Evolutionary conservation across 108 stramenopile genomes (phyloP).

Genomic region (Cyclotella baltica): DNA sequence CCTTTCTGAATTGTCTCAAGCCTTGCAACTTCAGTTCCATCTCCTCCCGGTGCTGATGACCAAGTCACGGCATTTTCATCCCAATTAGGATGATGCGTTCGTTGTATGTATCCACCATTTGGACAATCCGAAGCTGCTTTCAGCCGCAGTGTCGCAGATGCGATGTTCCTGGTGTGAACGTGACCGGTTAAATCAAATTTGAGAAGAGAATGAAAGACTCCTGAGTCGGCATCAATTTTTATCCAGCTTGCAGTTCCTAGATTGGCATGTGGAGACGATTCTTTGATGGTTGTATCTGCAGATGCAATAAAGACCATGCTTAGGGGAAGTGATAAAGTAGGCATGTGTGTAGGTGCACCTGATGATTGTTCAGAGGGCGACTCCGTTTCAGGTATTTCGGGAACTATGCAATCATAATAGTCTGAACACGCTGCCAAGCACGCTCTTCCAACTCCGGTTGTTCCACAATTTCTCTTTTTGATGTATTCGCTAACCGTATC

Average conservation of each 20-base stretch:
- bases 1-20: conserved; percentile 27
- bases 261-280: conserved; percentile 25
- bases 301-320: conserved; percentile 33
- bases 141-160: conserved; percentile 33
- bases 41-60: conserved; percentile 37
- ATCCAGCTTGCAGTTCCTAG: conserved; percentile 35
- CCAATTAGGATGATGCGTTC: conserved; percentile 43
- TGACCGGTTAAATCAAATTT: conserved; percentile 40
- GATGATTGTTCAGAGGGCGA: background rate
- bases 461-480: conserved; percentile 25
- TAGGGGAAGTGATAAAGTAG: conserved; percentile 18
- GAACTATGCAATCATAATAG: conserved; percentile 25
- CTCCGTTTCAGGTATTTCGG: conserved; percentile 14
- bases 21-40: conserved; percentile 37
- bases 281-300: conserved; percentile 35
- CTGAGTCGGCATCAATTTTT: conserved; percentile 39
- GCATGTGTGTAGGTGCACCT: conserved; percentile 5
- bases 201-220: conserved; percentile 38
- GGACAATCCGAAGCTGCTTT: conserved; percentile 41
- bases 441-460: conserved; percentile 42
- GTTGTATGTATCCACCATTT: conserved; percentile 36
- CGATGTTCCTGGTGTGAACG: conserved; percentile 18
- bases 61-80: conserved; percentile 44
- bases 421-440: conserved; percentile 26
- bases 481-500: conserved; percentile 14